Conservation (phyloP, 805 yeast species). For the Ogataea pilisensis region DNA sequence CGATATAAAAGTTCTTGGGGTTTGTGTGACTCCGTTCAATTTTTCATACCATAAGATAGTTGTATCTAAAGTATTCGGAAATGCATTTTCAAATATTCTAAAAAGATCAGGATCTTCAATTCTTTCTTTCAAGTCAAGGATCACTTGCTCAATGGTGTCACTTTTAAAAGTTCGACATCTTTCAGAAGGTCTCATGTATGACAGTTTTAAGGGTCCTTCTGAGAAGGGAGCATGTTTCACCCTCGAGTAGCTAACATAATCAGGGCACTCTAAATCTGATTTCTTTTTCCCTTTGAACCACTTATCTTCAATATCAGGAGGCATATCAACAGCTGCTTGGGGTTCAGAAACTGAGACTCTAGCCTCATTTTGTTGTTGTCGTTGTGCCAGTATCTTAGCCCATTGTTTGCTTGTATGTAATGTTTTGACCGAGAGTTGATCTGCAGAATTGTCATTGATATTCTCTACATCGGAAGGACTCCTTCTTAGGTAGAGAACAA, state of each 20-base stretch:
- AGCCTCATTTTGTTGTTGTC: neutral
- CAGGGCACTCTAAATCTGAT: constrained; percentile 41
- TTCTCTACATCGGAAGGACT: neutral
- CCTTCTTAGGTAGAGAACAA: constrained; percentile 5
- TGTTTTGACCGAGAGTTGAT: neutral
- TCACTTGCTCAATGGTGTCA: constrained; percentile 53
- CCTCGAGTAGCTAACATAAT: constrained; percentile 59
- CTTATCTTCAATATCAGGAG: neutral
- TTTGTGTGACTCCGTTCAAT: constrained; percentile 11
- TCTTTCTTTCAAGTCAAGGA: constrained; percentile 46
- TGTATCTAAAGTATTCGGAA: constrained; percentile 87
- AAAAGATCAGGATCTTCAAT: constrained; percentile 64
- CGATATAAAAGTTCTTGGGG: constrained; percentile 69
- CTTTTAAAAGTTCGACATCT: constrained; percentile 73
- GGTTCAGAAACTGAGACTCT: too few species aligned
- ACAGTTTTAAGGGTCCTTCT: constrained; percentile 50
- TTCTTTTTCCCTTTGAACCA: constrained; percentile 23
- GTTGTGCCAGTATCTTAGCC: neutral
- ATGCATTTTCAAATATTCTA: constrained; percentile 71
- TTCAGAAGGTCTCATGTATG: constrained; percentile 72
- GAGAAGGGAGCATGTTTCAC: constrained; percentile 53
- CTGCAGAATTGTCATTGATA: neutral
- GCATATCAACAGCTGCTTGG: too few species aligned
- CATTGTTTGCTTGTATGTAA: neutral
- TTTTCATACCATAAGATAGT: constrained; percentile 69